Evolutionary conservation across 2,329 filamentous ascomycete species (phyloP).

Genomic region (Ceratocystis harringtonii): DNA sequence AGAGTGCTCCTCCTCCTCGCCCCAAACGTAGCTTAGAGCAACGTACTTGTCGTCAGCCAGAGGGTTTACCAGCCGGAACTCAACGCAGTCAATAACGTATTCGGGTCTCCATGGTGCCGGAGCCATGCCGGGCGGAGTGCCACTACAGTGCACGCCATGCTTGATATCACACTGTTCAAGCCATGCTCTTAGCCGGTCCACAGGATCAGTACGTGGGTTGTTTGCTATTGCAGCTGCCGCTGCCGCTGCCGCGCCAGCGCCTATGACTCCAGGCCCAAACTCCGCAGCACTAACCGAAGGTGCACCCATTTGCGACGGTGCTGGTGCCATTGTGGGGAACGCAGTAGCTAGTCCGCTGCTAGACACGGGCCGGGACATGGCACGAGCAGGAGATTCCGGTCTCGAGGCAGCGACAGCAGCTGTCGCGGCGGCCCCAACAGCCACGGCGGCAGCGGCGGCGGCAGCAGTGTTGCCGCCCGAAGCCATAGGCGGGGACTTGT

Average conservation of each 20-base stretch:
- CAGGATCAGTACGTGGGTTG: slow-evolving; percentile 24
- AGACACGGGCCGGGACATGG: slow-evolving; percentile 10
- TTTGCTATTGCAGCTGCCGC: slow-evolving; percentile 18
- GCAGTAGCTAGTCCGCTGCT: background rate
- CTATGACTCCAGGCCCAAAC: slow-evolving; percentile 12
- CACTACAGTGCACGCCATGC: slow-evolving; percentile 29
- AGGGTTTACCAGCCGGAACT: slow-evolving; percentile 27
- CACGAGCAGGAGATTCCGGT: slow-evolving; percentile 9
- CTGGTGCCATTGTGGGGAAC: background rate
- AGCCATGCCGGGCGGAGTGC: slow-evolving; percentile 16
- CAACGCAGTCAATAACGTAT: slow-evolving; percentile 30
- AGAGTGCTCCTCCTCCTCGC: slow-evolving; percentile 19
- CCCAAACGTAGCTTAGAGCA: slow-evolving; percentile 34
- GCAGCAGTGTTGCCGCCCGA: background rate
- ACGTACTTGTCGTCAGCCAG: slow-evolving; percentile 29
- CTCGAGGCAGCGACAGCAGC: background rate
- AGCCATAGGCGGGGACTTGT: slow-evolving; percentile 11
- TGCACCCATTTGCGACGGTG: slow-evolving; percentile 25
- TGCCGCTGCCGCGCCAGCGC: slow-evolving; percentile 15
- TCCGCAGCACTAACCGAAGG: slow-evolving; percentile 20
- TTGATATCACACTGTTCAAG: slow-evolving; percentile 30
- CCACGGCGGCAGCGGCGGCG: background rate
- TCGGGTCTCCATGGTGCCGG: slow-evolving; percentile 27
- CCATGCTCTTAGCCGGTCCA: slow-evolving; percentile 30
- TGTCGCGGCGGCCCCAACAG: background rate